Evolutionary conservation across 2,329 filamentous ascomycete species (phyloP).

Genomic region (Graphiopsis chlorocephala): DNA sequence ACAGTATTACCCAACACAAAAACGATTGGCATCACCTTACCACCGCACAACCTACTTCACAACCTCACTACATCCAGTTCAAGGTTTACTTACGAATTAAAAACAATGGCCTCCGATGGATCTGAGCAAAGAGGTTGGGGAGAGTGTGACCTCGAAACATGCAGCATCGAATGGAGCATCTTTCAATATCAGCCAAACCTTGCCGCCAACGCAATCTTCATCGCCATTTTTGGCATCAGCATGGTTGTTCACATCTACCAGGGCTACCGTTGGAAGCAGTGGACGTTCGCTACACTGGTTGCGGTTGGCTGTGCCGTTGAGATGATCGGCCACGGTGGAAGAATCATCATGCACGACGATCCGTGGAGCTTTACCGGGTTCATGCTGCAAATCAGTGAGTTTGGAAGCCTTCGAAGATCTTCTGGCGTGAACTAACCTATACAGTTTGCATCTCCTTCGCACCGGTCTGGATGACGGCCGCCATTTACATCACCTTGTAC

Average conservation of each 20-base stretch:
- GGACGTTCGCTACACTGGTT: slow-evolving; percentile 55
- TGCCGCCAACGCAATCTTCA: slow-evolving; percentile 50
- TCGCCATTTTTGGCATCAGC: slow-evolving; percentile 45
- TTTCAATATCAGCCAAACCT: slow-evolving; percentile 53
- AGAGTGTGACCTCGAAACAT: slow-evolving; percentile 19
- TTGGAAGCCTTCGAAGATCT: not conserved
- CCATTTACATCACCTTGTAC: slow-evolving; percentile 60
- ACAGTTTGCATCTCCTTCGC: slow-evolving; percentile 59
- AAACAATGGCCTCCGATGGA: slow-evolving; percentile 1
- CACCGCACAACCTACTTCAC: not conserved
- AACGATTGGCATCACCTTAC: not conserved
- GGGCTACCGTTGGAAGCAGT: slow-evolving; percentile 33
- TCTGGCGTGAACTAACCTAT: slow-evolving; percentile 43
- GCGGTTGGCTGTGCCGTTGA: slow-evolving; percentile 54
- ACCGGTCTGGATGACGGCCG: slow-evolving; percentile 63
- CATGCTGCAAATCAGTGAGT: slow-evolving; percentile 34
- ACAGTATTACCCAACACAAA: not conserved
- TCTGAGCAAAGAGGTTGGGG: slow-evolving; percentile 10
- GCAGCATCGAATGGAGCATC: slow-evolving; percentile 16
- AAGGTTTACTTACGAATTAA: not conserved
- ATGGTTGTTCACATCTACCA: slow-evolving; percentile 45
- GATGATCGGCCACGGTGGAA: slow-evolving; percentile 58
- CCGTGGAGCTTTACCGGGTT: slow-evolving; percentile 45
- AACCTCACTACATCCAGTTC: not conserved
- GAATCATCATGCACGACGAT: slow-evolving; percentile 56